A percentile compares a stretch with the other conserved stretches of the same genome.
Evolutionary conservation across 2,329 filamentous ascomycete genomes (phyloP).

Genomic region (Clarireedia monteithiana): DNA sequence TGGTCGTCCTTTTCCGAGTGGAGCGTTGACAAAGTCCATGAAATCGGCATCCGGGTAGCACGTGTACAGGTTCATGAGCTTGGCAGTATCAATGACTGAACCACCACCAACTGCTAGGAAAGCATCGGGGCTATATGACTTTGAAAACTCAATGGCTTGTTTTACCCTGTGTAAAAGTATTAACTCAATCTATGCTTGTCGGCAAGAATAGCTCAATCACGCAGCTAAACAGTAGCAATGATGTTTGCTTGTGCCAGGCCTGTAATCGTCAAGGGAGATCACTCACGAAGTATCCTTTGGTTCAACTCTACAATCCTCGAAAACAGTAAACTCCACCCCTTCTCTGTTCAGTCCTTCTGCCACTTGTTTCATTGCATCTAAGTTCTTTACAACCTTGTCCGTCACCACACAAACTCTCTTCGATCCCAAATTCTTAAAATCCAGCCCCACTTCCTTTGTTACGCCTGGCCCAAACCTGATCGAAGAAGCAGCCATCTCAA

Average conservation of each 20-base stretch:
- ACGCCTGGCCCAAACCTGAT: conserved; percentile 91
- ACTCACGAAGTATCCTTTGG: conserved; percentile 87
- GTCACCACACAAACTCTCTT: conserved; percentile 89
- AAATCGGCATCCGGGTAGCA: conserved; percentile 89
- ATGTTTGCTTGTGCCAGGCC: background rate
- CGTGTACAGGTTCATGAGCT: conserved; percentile 96
- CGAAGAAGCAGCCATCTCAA: conserved; percentile 94
- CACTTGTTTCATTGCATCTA: conserved; percentile 86
- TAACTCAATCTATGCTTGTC: background rate
- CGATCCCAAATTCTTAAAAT: conserved; percentile 83
- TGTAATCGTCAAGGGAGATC: background rate
- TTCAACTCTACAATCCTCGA: conserved; percentile 73
- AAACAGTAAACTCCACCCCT: conserved; percentile 75
- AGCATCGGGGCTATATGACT: conserved; percentile 73
- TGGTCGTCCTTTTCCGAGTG: conserved; percentile 74
- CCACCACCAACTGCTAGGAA: conserved; percentile 91
- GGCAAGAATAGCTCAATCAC: too few relatives aligned
- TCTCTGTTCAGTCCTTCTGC: conserved; percentile 71
- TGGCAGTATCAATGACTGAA: conserved; percentile 95
- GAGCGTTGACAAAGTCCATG: conserved; percentile 95
- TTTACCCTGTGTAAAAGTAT: conserved; percentile 51
- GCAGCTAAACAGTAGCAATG: too few relatives aligned
- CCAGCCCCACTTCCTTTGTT: conserved; percentile 96
- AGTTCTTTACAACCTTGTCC: conserved; percentile 69
- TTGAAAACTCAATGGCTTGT: conserved; percentile 81